phyloP scores from a whole-genome alignment of 1,284 basidiomycete genomes.

The Cystobasidium sp. region DNA sequence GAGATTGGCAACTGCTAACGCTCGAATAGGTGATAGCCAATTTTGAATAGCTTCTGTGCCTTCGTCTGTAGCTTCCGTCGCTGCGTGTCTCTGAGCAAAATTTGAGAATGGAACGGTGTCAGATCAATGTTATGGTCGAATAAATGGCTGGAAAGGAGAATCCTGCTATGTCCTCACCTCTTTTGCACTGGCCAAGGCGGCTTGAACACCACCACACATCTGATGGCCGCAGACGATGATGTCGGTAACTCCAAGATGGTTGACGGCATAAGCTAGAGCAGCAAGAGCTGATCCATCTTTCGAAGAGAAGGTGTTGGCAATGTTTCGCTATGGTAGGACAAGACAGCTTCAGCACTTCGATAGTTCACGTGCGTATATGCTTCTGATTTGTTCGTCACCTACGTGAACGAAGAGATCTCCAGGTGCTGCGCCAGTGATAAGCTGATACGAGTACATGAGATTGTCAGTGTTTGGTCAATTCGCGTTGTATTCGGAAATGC shows the following conservation, averaged over 20 bases:
- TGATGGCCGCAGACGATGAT: slow-evolving; percentile 53
- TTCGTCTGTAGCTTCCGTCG: slow-evolving; percentile 11
- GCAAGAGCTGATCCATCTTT: slow-evolving; percentile 77
- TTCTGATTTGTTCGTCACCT: background rate
- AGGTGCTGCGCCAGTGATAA: slow-evolving; percentile 41
- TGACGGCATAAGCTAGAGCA: slow-evolving; percentile 80
- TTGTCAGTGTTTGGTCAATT: background rate
- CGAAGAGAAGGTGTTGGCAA: slow-evolving; percentile 65
- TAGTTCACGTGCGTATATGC: background rate
- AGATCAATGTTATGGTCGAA: background rate
- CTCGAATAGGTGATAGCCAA: slow-evolving; percentile 47
- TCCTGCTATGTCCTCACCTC: slow-evolving; percentile 16
- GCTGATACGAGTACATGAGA: slow-evolving; percentile 6
- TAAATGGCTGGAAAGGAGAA: background rate
- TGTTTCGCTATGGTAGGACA: slow-evolving; percentile 24
- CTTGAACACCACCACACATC: slow-evolving; percentile 58
- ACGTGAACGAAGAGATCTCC: slow-evolving; percentile 44
- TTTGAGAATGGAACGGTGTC: background rate
- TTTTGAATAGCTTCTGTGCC: slow-evolving; percentile 45
- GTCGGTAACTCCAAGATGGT: slow-evolving; percentile 78
- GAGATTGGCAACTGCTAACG: slow-evolving; percentile 44
- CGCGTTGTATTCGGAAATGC: too few relatives aligned
- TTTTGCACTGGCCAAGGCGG: slow-evolving; percentile 52
- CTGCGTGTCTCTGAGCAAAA: slow-evolving; percentile 23
- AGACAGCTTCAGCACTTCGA: background rate